Evolutionary conservation across 2,329 filamentous ascomycete species (phyloP), one percentile per base, ranked within the genome.

Genomic region (Tympanopsis confertula): DNA sequence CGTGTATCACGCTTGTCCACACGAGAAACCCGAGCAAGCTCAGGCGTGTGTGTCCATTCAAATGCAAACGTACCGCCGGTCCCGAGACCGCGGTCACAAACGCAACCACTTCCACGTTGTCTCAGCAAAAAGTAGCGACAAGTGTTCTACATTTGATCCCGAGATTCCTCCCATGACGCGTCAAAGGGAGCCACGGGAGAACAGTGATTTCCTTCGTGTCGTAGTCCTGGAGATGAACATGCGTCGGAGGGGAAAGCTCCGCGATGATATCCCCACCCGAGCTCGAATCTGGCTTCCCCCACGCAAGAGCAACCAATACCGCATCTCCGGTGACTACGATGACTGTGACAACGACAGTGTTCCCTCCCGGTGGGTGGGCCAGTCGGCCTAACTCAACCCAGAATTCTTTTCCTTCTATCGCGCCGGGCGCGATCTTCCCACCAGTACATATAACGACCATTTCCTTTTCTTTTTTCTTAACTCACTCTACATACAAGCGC

Each of bases 181-280:
- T 10, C 72, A 73, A 45, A 65, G 75, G n/a, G 75, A 80, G 47
- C 69, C 71, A 19, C 62, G 75, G 37, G 75, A 80, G 48, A 80
- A 80, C 51, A 63, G 68, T 44, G 68, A 79, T 47, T 80, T 80
- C 50, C 55, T 80, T 35, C 68, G 75, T 24, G 68, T 79, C 44
- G 72, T 78, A 13, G 75, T 79, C 10, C 60, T 79, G 35, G 75
- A 80, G 54, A 78, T 79, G 74, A 78, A 79, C 51, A 80, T 80
- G 75, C 66, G 74, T 26, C 66, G 74, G 32, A 63, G 62, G 42
- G 75, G 75, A 39, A 80, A 80, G 55, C 58, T 80, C 33, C 71
- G 74, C 42, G 58, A 69, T 32, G 68, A 69, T 38, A 56, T 56
- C 18, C 61, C 67, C 13, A 71, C 73, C 15, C 62, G 66, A 44